A percentile compares a stretch with the other conserved stretches of the same genome.
These are phyloP conservation scores for Aspergillus nomiae DNA, from an alignment of 2,329 filamentous ascomycete genomes.

Conservation along the genomic window DNA sequence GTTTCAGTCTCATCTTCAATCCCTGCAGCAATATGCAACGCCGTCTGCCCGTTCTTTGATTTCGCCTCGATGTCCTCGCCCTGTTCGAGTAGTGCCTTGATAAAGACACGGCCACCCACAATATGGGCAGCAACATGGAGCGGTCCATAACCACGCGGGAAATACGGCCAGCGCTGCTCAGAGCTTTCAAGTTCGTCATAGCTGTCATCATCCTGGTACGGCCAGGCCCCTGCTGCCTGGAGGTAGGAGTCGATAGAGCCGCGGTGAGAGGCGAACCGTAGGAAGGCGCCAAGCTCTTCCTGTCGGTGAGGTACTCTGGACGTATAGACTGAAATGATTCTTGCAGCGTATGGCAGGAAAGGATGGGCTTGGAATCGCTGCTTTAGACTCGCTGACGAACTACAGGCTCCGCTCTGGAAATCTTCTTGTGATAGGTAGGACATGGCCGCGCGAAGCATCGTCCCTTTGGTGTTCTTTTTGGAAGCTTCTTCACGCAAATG, in stretches of 20 bases:
- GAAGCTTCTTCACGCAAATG: not conserved
- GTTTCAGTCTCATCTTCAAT: not conserved
- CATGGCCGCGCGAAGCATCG: not conserved
- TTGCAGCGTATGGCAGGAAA: not conserved
- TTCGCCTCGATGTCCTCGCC: not conserved
- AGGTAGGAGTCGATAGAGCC: not conserved
- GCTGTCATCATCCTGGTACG: not conserved
- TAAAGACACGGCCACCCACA: not conserved
- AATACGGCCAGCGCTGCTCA: not conserved
- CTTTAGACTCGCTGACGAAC: not conserved
- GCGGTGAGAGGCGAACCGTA: not conserved
- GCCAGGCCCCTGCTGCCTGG: slow-evolving; percentile 1
- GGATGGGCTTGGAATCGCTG: not conserved
- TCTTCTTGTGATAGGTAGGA: not conserved
- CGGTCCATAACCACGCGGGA: not conserved
- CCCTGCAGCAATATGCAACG: not conserved
- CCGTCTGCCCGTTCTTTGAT: not conserved
- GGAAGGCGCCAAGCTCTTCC: not conserved
- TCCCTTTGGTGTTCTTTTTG: not conserved
- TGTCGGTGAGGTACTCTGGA: not conserved
- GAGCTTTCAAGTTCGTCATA: not conserved
- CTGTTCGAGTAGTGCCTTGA: not conserved
- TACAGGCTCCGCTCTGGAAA: not conserved
- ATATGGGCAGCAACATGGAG: not conserved
- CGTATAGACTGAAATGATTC: not conserved